Percentiles rank a stretch among this genome's conserved stretches.
Evolutionary conservation across 768 basidiomycete genomes (phyloP).

Genomic region (Suillus fuscotomentosus): DNA sequence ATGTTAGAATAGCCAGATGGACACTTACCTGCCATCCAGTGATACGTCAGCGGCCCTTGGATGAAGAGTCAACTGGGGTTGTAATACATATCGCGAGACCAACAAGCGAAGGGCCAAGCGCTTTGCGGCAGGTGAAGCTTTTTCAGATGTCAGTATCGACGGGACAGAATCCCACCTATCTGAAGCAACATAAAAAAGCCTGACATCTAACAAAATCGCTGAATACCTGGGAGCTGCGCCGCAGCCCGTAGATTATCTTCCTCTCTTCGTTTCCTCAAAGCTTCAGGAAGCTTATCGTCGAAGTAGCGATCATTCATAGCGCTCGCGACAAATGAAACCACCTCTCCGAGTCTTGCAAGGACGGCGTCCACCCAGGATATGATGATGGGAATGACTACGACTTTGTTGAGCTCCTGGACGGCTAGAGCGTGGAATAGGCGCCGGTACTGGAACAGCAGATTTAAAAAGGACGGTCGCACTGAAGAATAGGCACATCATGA

Average conservation of each 20-base stretch:
- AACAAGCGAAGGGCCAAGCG: conserved; percentile 56
- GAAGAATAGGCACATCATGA: conserved; percentile 8
- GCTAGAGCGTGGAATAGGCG: conserved; percentile 46
- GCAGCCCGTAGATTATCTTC: conserved; percentile 58
- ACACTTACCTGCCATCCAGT: neutral
- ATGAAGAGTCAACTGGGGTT: conserved; percentile 35
- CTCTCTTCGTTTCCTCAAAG: conserved; percentile 40
- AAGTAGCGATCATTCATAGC: conserved; percentile 16
- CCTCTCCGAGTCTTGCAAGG: conserved; percentile 50
- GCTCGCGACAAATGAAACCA: conserved; percentile 29
- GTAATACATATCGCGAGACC: conserved; percentile 56
- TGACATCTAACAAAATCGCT: neutral
- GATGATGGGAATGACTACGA: conserved; percentile 29
- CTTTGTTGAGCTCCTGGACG: conserved; percentile 25
- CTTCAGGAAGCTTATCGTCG: conserved; percentile 22
- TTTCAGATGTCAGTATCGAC: conserved; percentile 43
- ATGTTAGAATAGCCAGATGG: neutral
- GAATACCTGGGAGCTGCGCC: conserved; percentile 63
- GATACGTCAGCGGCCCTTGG: neutral
- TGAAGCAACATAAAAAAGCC: conserved; percentile 25
- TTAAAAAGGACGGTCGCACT: conserved; percentile 34
- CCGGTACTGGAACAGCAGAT: conserved; percentile 51
- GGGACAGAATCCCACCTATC: conserved; percentile 55
- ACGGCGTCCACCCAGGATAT: conserved; percentile 68
- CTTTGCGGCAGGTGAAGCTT: conserved; percentile 58